Conservation (phyloP, 192 early-diverging fungal species). For the Coemansia aciculifera region DNA sequence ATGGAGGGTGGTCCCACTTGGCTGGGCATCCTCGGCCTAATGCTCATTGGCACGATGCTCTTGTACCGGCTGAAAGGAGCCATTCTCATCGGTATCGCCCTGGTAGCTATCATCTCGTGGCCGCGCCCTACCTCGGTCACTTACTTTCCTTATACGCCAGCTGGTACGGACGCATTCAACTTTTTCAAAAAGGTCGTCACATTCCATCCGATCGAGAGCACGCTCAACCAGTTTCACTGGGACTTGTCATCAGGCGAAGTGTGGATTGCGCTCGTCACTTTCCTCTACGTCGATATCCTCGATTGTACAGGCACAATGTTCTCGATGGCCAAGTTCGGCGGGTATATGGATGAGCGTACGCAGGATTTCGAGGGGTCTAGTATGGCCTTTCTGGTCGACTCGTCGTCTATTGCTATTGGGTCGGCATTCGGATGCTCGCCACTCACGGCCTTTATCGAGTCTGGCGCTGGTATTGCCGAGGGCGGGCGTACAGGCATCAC, state of each 20-base stretch:
- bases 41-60: conserved; percentile 66
- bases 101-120: conserved; percentile 74
- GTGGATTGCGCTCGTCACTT: conserved; percentile 81
- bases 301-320: conserved; percentile 86
- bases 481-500: conserved; percentile 79
- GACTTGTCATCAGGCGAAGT: conserved; percentile 60
- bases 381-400: conserved; percentile 74
- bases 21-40: conserved; percentile 73
- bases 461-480: conserved; percentile 79
- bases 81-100: conserved; percentile 69
- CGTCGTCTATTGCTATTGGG: conserved; percentile 65
- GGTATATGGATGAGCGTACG: conserved; percentile 70
- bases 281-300: conserved; percentile 84
- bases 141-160: conserved; percentile 70
- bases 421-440: conserved; percentile 73
- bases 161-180: conserved; percentile 64
- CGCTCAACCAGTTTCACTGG: conserved; percentile 65
- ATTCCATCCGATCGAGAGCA: conserved; percentile 64
- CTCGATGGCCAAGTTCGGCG: conserved; percentile 81
- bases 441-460: conserved; percentile 79
- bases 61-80: conserved; percentile 69
- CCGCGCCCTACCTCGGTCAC: conserved; percentile 66
- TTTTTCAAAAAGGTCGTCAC: conserved; percentile 72
- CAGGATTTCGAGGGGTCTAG: conserved; percentile 78
- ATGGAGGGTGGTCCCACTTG: conserved; percentile 67